These are phyloP conservation scores for Colletotrichum scovillei DNA, from an alignment of 2,329 filamentous ascomycete species.

Conservation along the genomic window DNA sequence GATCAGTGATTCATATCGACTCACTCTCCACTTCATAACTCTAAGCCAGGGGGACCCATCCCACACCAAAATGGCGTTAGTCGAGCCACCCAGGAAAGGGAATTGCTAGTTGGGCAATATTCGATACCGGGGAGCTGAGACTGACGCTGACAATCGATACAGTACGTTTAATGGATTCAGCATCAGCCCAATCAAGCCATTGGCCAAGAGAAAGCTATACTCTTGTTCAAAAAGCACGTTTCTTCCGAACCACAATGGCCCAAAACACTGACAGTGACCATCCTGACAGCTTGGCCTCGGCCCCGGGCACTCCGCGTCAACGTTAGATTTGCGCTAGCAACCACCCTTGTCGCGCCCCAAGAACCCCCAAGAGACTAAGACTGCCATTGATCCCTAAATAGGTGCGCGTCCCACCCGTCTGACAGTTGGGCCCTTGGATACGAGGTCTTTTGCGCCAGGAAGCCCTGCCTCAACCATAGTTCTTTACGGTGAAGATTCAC, in stretches of 20 bases:
- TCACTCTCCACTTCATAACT: background rate
- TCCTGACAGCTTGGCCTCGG: background rate
- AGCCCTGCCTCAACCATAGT: background rate
- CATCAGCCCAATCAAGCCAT: too few relatives aligned
- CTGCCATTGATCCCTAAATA: background rate
- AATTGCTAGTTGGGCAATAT: too few relatives aligned
- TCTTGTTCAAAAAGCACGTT: too few relatives aligned
- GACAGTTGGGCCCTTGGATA: background rate
- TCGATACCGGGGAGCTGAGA: too few relatives aligned
- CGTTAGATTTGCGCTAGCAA: background rate
- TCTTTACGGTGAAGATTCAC: background rate
- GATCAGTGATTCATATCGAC: background rate
- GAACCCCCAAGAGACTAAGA: constrained; percentile 16
- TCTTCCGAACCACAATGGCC: too few relatives aligned
- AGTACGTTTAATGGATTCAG: too few relatives aligned
- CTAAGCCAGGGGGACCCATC: background rate
- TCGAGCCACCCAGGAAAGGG: too few relatives aligned
- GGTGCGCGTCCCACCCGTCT: background rate
- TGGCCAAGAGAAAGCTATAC: too few relatives aligned
- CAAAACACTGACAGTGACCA: too few relatives aligned
- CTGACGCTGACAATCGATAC: too few relatives aligned
- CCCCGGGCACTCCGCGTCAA: background rate
- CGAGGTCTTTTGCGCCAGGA: constrained; percentile 12
- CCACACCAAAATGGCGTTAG: background rate
- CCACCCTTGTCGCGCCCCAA: background rate